A percentile compares a stretch with the other conserved stretches of the same genome.
Evolutionary conservation across 2,329 filamentous ascomycete species (phyloP).

Genomic region (Dothistroma septosporum): DNA sequence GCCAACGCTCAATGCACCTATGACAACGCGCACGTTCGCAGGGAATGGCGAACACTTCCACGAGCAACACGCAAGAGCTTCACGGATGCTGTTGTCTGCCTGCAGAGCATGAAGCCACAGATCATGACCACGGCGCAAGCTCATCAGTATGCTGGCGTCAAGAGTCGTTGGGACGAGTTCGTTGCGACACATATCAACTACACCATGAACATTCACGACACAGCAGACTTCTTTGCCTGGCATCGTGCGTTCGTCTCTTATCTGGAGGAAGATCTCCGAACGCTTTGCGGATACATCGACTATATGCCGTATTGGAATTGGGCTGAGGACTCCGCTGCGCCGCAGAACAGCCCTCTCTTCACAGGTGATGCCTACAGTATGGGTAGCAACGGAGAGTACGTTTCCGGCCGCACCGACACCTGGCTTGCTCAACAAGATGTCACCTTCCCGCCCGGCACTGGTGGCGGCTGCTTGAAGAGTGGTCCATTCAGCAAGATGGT

Average conservation of each 20-base stretch:
- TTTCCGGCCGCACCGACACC: slow-evolving; percentile 26
- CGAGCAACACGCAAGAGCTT: slow-evolving; percentile 29
- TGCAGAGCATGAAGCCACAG: slow-evolving; percentile 27
- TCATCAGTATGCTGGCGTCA: slow-evolving; percentile 29
- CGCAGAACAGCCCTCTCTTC: slow-evolving; percentile 46
- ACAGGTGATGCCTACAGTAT: slow-evolving; percentile 50
- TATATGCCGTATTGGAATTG: slow-evolving; percentile 34
- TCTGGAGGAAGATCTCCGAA: slow-evolving; percentile 42
- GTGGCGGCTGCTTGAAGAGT: slow-evolving; percentile 52
- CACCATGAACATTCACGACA: slow-evolving; percentile 32
- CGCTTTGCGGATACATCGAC: slow-evolving; percentile 44
- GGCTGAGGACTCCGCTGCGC: slow-evolving; percentile 34
- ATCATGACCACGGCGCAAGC: slow-evolving; percentile 27
- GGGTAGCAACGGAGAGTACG: slow-evolving; percentile 31
- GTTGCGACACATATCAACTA: slow-evolving; percentile 35
- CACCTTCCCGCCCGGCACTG: slow-evolving; percentile 48
- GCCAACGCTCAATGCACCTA: slow-evolving; percentile 27
- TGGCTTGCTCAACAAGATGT: slow-evolving; percentile 30
- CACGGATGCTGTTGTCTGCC: slow-evolving; percentile 32
- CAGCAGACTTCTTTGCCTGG: slow-evolving; percentile 38
- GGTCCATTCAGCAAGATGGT: slow-evolving; percentile 50
- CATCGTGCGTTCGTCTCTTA: slow-evolving; percentile 43
- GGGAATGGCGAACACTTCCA: slow-evolving; percentile 29
- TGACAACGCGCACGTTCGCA: slow-evolving; percentile 26
- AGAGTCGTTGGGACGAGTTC: slow-evolving; percentile 31